Base-by-base conservation (phyloP, 2,329 filamentous ascomycete species). In the Lachnellula occidentalis region DNA sequence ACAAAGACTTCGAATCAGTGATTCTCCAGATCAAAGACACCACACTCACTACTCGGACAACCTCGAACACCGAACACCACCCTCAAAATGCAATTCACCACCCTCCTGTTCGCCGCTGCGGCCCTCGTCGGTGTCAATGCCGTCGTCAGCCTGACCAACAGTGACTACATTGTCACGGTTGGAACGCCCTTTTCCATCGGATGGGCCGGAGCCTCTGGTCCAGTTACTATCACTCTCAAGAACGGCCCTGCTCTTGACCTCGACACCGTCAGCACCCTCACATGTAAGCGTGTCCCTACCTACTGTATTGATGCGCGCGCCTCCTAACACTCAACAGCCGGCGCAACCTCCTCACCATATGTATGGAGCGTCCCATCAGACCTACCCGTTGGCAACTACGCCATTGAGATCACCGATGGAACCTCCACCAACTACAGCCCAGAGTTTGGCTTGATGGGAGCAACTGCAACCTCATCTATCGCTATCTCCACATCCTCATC, bases 1-100 rank as follows among this genome's bases (percentile, higher is more conserved):
- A 21, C 7, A 21, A 21, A 5, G 41, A 5, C 5, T 19, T 41
- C 5, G 15, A 15, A n/a, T n/a, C n/a, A n/a, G n/a, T n/a, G n/a
- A 14, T 39, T 39, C 37, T 5, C 2, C 37, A 41, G 37, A 41
- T n/a, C 37, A 41, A 15, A 41, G 17, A 15, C 17, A 19, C 37
- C 15, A 19, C 37, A n/a, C 11, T 41, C 37, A 8, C 15, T 41
- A 15, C 17, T 4, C 37, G 37, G n/a, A 43, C 17, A n/a, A 19
- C n/a, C n/a, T 12, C 7, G 5, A 19, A 22, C 11, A 2, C 41
- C 41, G n/a, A n/a, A n/a, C n/a, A n/a, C n/a, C n/a, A n/a, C n/a
- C 53, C 24, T 56, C 57, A 67, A 64, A 48, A 69, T 69, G 67
- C 60, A 64, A 58, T 66, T 67, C 64, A 55, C 59, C 24, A 60